phyloP scores from a whole-genome alignment of 805 yeast genomes.

The Sungouiozyma ichnusensis region DNA sequence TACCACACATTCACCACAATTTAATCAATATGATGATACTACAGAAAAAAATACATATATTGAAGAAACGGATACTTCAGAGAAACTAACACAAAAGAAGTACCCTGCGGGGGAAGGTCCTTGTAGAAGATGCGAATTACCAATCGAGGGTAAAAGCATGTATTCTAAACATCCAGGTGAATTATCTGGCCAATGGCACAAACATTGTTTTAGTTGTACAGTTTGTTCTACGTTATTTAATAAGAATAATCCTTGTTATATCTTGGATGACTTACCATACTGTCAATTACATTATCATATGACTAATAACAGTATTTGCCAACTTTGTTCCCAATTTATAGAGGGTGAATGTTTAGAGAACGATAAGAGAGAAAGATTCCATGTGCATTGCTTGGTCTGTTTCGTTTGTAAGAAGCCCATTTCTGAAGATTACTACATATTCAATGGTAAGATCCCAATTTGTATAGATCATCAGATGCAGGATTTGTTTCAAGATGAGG shows the following conservation, averaged over 20 bases:
- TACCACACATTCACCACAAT: neutral
- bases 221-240: slow-evolving; percentile 48
- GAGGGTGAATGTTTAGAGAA: slow-evolving; percentile 88
- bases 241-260: slow-evolving; percentile 65
- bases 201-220: slow-evolving; percentile 73
- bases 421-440: slow-evolving; percentile 39
- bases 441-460: slow-evolving; percentile 21
- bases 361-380: slow-evolving; percentile 64
- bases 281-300: slow-evolving; percentile 71
- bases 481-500: slow-evolving; percentile 6
- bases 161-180: slow-evolving; percentile 65
- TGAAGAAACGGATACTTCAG: neutral
- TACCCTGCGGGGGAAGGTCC: slow-evolving; percentile 63
- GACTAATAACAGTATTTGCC: slow-evolving; percentile 66
- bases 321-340: slow-evolving; percentile 62
- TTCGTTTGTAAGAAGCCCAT: slow-evolving; percentile 44
- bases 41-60: too few species aligned
- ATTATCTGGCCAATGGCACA: slow-evolving; percentile 89
- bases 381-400: slow-evolving; percentile 63
- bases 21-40: neutral
- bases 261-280: slow-evolving; percentile 66
- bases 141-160: slow-evolving; percentile 53
- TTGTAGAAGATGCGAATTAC: slow-evolving; percentile 60
- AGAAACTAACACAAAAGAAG: slow-evolving; percentile 5
- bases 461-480: slow-evolving; percentile 29